These are phyloP conservation scores for Phialophora macrospora DNA, from an alignment of 2,329 filamentous ascomycete species.

Conservation along the genomic window DNA sequence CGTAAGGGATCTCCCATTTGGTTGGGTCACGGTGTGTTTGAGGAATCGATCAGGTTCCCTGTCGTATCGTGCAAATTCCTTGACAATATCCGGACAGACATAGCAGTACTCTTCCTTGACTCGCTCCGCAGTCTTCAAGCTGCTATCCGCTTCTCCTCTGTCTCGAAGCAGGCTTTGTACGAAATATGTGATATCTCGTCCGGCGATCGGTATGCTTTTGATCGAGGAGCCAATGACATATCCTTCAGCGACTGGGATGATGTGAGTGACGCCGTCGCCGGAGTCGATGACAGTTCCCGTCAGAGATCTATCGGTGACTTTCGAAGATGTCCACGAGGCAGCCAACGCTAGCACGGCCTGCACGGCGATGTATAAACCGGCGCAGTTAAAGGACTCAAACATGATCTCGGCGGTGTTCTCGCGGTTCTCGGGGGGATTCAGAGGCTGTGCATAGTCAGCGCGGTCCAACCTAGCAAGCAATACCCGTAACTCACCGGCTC, in stretches of 20 bases:
- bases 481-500: conserved; percentile 72
- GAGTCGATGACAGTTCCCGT: conserved; percentile 99
- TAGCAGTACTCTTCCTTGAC: conserved; percentile 99
- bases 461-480: neutral
- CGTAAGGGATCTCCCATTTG: conserved; percentile 79
- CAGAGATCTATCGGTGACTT: conserved; percentile 92
- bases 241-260: conserved; percentile 96
- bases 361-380: conserved; percentile 97
- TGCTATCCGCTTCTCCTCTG: conserved; percentile 94
- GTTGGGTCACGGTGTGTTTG: conserved; percentile 84
- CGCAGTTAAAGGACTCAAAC: conserved; percentile 99
- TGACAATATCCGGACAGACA: conserved; percentile 97
- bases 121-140: conserved; percentile 93
- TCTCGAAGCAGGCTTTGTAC: conserved; percentile 95
- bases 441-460: conserved; percentile 63
- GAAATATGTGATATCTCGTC: conserved; percentile 98
- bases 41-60: conserved; percentile 88
- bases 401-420: conserved; percentile 99
- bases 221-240: conserved; percentile 99
- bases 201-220: conserved; percentile 97
- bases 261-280: conserved; percentile 97
- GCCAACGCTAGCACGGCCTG: conserved; percentile 95
- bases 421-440: conserved; percentile 98
- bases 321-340: conserved; percentile 97
- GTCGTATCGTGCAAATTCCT: conserved; percentile 95